A percentile compares a stretch with the other conserved stretches of the same genome.
Evolutionary conservation across 805 yeast genomes (phyloP).

Genomic region (Kuraishia molischiana): DNA sequence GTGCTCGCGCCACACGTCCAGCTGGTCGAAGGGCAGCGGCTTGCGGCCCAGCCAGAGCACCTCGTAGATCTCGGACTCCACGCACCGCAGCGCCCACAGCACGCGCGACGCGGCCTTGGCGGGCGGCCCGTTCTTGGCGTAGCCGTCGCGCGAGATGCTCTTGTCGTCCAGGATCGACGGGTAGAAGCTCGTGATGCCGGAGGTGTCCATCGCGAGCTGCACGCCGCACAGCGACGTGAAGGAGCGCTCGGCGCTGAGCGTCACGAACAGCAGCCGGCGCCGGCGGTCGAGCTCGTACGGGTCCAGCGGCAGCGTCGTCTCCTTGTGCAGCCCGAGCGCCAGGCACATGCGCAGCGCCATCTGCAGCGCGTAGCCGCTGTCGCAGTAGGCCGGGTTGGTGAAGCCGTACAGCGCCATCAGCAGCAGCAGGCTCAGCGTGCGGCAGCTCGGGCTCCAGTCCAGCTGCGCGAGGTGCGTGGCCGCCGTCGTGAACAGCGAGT

Average conservation of each 20-base stretch:
- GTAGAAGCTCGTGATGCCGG: neutral
- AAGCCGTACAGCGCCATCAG: slow-evolving; percentile 2
- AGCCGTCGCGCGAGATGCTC: slow-evolving; percentile 3
- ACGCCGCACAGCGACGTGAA: slow-evolving; percentile 1
- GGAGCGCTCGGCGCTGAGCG: slow-evolving; percentile 1
- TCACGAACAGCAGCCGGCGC: slow-evolving; percentile 1
- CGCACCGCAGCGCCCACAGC: slow-evolving; percentile 1
- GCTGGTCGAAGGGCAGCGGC: neutral
- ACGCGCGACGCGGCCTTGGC: slow-evolving; percentile 2
- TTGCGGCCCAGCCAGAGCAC: slow-evolving; percentile 3
- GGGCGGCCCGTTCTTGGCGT: neutral
- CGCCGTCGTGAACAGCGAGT: slow-evolving; percentile 3
- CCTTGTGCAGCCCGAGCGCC: slow-evolving; percentile 2
- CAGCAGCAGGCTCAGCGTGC: slow-evolving; percentile 1
- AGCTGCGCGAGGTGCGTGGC: neutral
- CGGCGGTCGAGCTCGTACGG: neutral
- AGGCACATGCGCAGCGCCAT: neutral
- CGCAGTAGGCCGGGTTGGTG: slow-evolving; percentile 1
- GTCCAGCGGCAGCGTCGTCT: neutral
- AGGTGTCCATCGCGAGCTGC: neutral
- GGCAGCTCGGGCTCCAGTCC: slow-evolving; percentile 1
- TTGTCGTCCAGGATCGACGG: slow-evolving; percentile 3
- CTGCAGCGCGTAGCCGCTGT: neutral
- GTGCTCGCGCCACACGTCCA: slow-evolving; percentile 1
- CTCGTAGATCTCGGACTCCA: slow-evolving; percentile 4